Evolutionary conservation across 2,329 filamentous ascomycete species (phyloP).

Genomic region (Penicillium freii): DNA sequence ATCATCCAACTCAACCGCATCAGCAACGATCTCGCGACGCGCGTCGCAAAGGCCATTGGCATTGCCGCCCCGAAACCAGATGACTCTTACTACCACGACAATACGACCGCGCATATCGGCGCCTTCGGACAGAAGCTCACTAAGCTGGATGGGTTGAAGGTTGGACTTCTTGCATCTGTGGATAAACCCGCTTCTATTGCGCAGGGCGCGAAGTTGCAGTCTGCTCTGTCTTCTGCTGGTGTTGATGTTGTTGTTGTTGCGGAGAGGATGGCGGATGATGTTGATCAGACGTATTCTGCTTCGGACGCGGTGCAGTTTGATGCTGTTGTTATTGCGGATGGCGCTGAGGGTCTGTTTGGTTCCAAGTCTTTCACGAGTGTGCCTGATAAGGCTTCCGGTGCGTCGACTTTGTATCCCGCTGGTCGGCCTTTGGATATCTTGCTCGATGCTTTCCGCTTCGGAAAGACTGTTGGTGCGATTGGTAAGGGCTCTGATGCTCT

Average conservation of each 20-base stretch:
- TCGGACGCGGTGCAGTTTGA: conserved; percentile 54
- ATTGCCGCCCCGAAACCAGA: conserved; percentile 60
- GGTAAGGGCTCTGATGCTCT: conserved; percentile 48
- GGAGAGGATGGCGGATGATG: conserved; percentile 54
- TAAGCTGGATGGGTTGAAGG: conserved; percentile 61
- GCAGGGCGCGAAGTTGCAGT: conserved; percentile 53
- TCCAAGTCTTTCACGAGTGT: conserved; percentile 18
- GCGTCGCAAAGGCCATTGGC: conserved; percentile 63
- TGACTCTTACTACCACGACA: conserved; percentile 65
- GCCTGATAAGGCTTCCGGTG: conserved; percentile 35
- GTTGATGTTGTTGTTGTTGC: conserved; percentile 61
- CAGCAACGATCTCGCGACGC: conserved; percentile 63
- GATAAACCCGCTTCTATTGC: conserved; percentile 45
- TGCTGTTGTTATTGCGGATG: conserved; percentile 57
- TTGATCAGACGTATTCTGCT: conserved; percentile 64
- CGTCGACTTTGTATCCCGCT: conserved; percentile 61
- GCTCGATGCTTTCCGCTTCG: conserved; percentile 63
- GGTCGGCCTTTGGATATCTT: conserved; percentile 65
- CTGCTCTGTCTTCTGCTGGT: conserved; percentile 41
- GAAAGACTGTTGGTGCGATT: conserved; percentile 65
- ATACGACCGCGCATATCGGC: conserved; percentile 61
- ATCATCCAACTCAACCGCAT: conserved; percentile 67
- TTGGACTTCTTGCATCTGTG: conserved; percentile 60
- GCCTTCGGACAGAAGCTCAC: conserved; percentile 59
- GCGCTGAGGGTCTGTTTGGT: conserved; percentile 54